Base-by-base conservation (phyloP, 257 asterid species). In the Salvia splendens region DNA sequence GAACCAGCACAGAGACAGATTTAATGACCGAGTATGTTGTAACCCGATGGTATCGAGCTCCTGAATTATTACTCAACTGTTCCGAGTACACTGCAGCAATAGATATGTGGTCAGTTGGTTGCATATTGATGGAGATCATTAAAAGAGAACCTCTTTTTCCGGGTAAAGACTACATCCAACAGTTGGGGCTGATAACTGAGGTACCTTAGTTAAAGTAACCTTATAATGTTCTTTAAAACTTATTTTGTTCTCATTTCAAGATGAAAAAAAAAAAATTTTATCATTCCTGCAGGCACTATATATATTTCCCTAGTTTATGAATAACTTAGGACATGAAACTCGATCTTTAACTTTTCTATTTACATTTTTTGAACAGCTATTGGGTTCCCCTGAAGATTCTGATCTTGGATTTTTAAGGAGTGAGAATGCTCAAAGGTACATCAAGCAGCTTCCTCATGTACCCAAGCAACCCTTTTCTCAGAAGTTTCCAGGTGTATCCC, bases 351-450 rank as follows among this genome's bases (percentile, higher is more conserved):
- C 28, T 30, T 53, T 70, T 49, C 48, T 35, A 4, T 47, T 53
- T 35, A 52, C 47, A 60, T 54, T 20, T 70, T 40, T 45, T 75
- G 82, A 53, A 20, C 79, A 91, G 97, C 82, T 91, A 47, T 55
- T 91, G 71, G 97, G 97, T 56, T 80, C 96, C 65, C 97, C 96
- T 14, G 93, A 91, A 73, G 97, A 86, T 76, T 80, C 95, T 17
- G 96, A 91, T 76, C 93, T 91, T 69, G 96, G 86, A 66, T 91
- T 91, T 68, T 76, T 91, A 49, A 85, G 96, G 66, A 88, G 87
- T 48, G 89, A 88, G 50, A 88, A 85, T 83, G 97, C 96, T 72
- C 80, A 79, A 53, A 82, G 71, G 72, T 86, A 91, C 47, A 86
- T 91, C 50, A 88, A 80, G 81, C 95, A 85, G 80, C 91, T 91